phyloP scores from a whole-genome alignment of 768 basidiomycete species.

The Termitomyces sp. region DNA sequence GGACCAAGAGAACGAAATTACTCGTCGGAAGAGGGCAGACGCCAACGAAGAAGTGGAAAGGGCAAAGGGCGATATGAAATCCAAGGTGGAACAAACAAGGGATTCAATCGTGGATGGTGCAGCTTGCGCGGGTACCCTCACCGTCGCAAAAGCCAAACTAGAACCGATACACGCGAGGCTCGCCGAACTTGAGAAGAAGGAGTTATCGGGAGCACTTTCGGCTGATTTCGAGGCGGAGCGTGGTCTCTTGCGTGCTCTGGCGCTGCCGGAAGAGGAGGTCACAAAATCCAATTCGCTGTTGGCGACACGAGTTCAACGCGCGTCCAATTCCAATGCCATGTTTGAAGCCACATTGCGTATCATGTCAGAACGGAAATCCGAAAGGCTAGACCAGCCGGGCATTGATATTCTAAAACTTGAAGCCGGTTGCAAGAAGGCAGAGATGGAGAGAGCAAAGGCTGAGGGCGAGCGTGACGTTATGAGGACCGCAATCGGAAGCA shows the following conservation, averaged over 20 bases:
- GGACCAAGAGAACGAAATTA: constrained; percentile 57
- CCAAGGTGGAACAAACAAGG: constrained; percentile 70
- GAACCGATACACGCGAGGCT: constrained; percentile 61
- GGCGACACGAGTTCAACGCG: constrained; percentile 58
- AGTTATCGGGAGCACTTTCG: constrained; percentile 38
- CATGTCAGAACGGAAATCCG: constrained; percentile 74
- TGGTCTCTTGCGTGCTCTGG: constrained; percentile 63
- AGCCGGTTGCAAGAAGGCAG: constrained; percentile 59
- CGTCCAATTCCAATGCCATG: constrained; percentile 74
- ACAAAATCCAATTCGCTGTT: constrained; percentile 59
- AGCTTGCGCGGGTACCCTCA: constrained; percentile 65
- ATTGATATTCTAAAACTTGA: constrained; percentile 72
- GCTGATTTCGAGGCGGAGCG: constrained; percentile 73
- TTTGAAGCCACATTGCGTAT: constrained; percentile 87
- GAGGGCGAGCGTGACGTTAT: constrained; percentile 66
- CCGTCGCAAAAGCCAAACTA: constrained; percentile 70
- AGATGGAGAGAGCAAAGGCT: constrained; percentile 68
- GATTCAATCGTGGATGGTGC: constrained; percentile 76
- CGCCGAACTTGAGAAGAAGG: constrained; percentile 48
- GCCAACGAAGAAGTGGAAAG: constrained; percentile 72
- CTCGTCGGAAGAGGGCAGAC: constrained; percentile 68
- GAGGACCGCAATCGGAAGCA: constrained; percentile 57
- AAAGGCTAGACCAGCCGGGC: constrained; percentile 71
- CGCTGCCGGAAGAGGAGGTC: constrained; percentile 67
- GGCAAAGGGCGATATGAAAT: constrained; percentile 68